Percentiles rank a stretch among this genome's conserved stretches.
Conservation (phyloP, 2,329 filamentous ascomycete genomes). For the Sarocladium oryzae region DNA sequence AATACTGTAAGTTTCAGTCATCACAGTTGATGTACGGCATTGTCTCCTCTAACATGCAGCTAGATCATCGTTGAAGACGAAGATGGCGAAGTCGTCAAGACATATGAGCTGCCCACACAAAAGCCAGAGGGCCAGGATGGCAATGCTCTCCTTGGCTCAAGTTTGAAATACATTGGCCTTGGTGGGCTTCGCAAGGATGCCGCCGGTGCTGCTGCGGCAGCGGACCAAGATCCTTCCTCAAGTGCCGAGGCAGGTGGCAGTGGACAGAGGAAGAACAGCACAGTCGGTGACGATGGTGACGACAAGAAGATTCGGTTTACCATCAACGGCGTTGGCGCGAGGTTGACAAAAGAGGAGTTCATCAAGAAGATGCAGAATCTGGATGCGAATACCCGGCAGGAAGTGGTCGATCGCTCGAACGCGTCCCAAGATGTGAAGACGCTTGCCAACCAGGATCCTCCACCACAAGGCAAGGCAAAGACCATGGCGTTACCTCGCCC, state of each 20-base stretch:
- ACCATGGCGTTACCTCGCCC: slow-evolving; percentile 12
- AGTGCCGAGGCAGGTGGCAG: slow-evolving; percentile 26
- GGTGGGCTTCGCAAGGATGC: slow-evolving; percentile 32
- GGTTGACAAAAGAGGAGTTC: slow-evolving; percentile 78
- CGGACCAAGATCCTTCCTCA: slow-evolving; percentile 14
- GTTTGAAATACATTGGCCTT: slow-evolving; percentile 50
- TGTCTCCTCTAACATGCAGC: neutral
- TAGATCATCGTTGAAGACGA: slow-evolving; percentile 83
- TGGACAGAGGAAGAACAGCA: slow-evolving; percentile 32
- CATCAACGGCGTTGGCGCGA: slow-evolving; percentile 62
- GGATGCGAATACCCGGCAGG: slow-evolving; percentile 56
- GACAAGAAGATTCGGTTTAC: slow-evolving; percentile 71
- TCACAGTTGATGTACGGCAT: neutral
- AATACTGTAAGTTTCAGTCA: slow-evolving; percentile 52
- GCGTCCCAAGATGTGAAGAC: slow-evolving; percentile 43
- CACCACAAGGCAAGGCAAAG: slow-evolving; percentile 9
- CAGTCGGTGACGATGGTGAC: slow-evolving; percentile 47
- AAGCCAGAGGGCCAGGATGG: slow-evolving; percentile 37
- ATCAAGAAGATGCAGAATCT: slow-evolving; percentile 66
- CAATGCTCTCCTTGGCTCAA: slow-evolving; percentile 28
- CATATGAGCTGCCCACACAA: slow-evolving; percentile 64
- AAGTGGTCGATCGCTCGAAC: slow-evolving; percentile 45
- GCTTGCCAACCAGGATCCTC: slow-evolving; percentile 36
- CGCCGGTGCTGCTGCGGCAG: slow-evolving; percentile 18
- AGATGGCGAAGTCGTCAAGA: slow-evolving; percentile 79